These are phyloP conservation scores for Lachancea meyersii DNA, from an alignment of 805 yeast species.

Conservation along the genomic window DNA sequence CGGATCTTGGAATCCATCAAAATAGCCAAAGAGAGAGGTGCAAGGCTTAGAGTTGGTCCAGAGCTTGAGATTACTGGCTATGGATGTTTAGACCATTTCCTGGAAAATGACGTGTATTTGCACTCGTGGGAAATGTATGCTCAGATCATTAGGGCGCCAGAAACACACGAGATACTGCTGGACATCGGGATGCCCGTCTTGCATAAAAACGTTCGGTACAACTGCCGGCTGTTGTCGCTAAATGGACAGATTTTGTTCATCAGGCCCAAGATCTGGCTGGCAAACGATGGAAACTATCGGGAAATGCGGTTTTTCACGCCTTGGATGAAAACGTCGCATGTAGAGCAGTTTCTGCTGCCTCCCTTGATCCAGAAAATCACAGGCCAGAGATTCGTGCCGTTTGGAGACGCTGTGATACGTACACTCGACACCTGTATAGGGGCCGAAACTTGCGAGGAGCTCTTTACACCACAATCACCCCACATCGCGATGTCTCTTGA, in stretches of 20 bases:
- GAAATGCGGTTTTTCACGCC: constrained; percentile 97
- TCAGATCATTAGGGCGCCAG: constrained; percentile 60
- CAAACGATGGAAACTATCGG: constrained; percentile 96
- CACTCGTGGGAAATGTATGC: constrained; percentile 95
- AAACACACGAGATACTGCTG: constrained; percentile 67
- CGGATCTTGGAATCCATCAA: constrained; percentile 76
- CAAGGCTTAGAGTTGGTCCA: constrained; percentile 89
- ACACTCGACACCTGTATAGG: constrained; percentile 87
- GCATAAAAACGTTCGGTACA: constrained; percentile 82
- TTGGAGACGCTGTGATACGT: constrained; percentile 88
- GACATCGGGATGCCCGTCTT: constrained; percentile 94
- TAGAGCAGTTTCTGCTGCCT: constrained; percentile 72
- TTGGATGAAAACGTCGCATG: constrained; percentile 74
- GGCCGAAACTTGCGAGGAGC: constrained; percentile 97
- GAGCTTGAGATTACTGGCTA: constrained; percentile 93
- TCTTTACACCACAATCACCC: constrained; percentile 94
- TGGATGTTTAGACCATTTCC: constrained; percentile 89
- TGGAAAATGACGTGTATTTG: constrained; percentile 79
- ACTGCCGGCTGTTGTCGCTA: constrained; percentile 79
- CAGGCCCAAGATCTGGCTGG: constrained; percentile 88
- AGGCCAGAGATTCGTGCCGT: constrained; percentile 59
- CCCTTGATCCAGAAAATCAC: constrained; percentile 56
- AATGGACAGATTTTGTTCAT: constrained; percentile 76
- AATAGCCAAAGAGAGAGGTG: constrained; percentile 68
- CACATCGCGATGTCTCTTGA: constrained; percentile 87